A percentile compares a stretch with the other conserved stretches of the same genome.
phyloP scores from a whole-genome alignment of 805 yeast genomes.

The Saccharomycopsis sp. region DNA sequence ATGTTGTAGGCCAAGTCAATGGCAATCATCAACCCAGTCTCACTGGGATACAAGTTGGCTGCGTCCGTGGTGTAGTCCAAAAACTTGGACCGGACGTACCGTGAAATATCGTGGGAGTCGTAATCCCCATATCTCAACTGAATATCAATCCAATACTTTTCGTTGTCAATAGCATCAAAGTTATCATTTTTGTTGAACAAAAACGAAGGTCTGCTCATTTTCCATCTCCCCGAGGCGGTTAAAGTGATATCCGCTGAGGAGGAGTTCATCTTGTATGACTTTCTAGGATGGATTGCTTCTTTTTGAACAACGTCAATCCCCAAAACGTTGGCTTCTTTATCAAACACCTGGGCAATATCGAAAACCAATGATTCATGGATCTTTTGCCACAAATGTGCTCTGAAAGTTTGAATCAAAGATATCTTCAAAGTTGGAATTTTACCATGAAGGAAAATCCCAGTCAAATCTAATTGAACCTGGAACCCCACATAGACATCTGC shows the following conservation, averaged over 20 bases:
- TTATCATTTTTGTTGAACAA: slow-evolving; percentile 63
- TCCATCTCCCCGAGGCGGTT: slow-evolving; percentile 72
- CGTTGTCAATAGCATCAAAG: slow-evolving; percentile 46
- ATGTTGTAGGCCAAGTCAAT: slow-evolving; percentile 91
- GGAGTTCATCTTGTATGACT: slow-evolving; percentile 94
- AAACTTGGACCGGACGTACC: slow-evolving; percentile 88
- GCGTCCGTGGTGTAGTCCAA: slow-evolving; percentile 88
- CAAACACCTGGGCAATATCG: slow-evolving; percentile 87
- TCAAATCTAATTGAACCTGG: slow-evolving; percentile 87
- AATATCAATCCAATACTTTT: slow-evolving; percentile 89
- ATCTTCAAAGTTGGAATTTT: slow-evolving; percentile 95
- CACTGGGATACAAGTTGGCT: slow-evolving; percentile 78
- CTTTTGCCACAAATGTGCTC: slow-evolving; percentile 99
- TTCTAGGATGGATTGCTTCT: slow-evolving; percentile 91
- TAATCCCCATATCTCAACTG: slow-evolving; percentile 95
- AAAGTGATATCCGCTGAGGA: slow-evolving; percentile 87
- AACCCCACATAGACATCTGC: slow-evolving; percentile 98
- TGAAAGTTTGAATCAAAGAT: slow-evolving; percentile 87
- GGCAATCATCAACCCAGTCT: slow-evolving; percentile 86
- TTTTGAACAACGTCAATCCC: slow-evolving; percentile 83
- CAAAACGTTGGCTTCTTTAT: slow-evolving; percentile 72
- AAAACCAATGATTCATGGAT: slow-evolving; percentile 93
- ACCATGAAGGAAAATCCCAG: slow-evolving; percentile 96
- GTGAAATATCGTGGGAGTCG: slow-evolving; percentile 92
- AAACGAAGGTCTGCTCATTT: slow-evolving; percentile 70